Evolutionary conservation across 2,329 filamentous ascomycete genomes (phyloP), one percentile per base, ranked within the genome.

Genomic region (Amauroascus niger): DNA sequence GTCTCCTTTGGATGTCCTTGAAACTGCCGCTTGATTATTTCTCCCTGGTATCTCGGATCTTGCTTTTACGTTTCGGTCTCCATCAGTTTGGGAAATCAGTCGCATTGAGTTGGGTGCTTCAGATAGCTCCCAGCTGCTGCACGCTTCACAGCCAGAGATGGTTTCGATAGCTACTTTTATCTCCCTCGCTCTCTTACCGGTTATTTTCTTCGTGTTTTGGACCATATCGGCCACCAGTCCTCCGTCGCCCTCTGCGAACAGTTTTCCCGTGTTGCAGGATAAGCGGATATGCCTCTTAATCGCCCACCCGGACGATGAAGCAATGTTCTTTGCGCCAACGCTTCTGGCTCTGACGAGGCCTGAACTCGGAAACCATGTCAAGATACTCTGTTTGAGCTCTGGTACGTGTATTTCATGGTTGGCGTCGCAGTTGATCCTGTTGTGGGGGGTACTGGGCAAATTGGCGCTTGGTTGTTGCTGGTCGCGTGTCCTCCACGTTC

Each of bases 281-380:
- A 94, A 95, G 77, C 83, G 87, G 64, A 88, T 98, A 65, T 86
- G 87, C 67, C 79, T 98, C 52, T 77, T 98, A 53, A 97, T 98
- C 64, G 93, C 93, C 20, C 93, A 98, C 72, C 93, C 93, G 0
- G 93, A 98, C 71, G 93, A 98, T 65, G 93, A 98, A 75, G 93
- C 91, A 69, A 98, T 98, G 93, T 98, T 98, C 77, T 98, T 98
- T 72, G 83, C 89, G 58, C 93, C 93, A 0, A 87, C 88, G 0
- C 77, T 97, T 13, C 78, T 94, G 62, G 83, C 87, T n/a, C 79
- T 98, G 55, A 91, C 89, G 16, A 77, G 80, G 13, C 88, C 88
- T 3, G 81, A 83, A 55, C 77, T 85, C 18, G 86, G 87, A 3
- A 97, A 98, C 71, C 88, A 94, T 66, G 79, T 98, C 65, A 93